Evolutionary conservation across 371 early-diverging fungal genomes (phyloP), one percentile per base, ranked within the genome.

Genomic region (Cokeromyces recurvatus): DNA sequence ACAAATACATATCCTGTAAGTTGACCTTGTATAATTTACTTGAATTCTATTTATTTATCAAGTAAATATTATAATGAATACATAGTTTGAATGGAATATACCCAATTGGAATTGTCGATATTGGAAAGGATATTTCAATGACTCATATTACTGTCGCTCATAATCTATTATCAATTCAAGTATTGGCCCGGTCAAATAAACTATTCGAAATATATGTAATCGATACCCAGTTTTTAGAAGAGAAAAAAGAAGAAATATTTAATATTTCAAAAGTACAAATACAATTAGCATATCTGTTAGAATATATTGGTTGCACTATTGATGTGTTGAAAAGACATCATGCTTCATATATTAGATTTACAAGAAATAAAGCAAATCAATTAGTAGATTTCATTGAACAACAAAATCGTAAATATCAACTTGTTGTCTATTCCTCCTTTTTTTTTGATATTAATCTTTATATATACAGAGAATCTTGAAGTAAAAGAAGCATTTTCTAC

Each of bases 1-100:
- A 3, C 35, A 39, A 22, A 23, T 54, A 8, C 38, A 54, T 38
- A 38, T 51, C 4, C 36, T 50, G 46, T 57, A 57, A 46, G 49
- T n/a, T 21, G 11, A 1, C 1, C 11, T 11, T 17, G 23, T 0
- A 29, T 14, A 29, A 31, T 15, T n/a, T n/a, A 45, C 11, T 3
- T 3, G 15, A 19, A 27, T 7, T 11, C 29, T 27, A 7, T 0
- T 25, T 48, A 8, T 27, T 46, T 29, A n/a, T n/a, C n/a, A n/a
- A n/a, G n/a, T n/a, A n/a, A n/a, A n/a, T n/a, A n/a, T n/a, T n/a
- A n/a, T n/a, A n/a, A n/a, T n/a, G n/a, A 31, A 39, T 17, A 12
- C 22, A 12, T 46, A 57, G 57, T 4, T 35, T 59, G 17, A 54
- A 54, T 29, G 59, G 59, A 6, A 43, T 59, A 11, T 59, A 50